Conservation (phyloP, 345 rosid species). For the Ceriops zippeliana region DNA sequence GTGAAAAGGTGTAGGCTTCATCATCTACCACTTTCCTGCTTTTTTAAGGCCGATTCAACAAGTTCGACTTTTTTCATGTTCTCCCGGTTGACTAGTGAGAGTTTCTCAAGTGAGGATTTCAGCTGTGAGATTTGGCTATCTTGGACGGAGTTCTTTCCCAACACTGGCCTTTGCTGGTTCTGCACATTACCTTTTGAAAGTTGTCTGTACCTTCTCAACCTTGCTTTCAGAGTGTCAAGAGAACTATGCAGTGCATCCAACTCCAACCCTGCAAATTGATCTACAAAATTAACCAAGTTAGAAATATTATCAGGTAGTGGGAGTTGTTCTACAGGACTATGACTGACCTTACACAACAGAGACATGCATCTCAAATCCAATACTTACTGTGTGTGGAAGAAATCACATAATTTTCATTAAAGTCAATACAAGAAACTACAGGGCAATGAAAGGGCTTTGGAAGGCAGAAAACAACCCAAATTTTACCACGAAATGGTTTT, state of each 20-base stretch:
- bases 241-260: slow-evolving; percentile 68
- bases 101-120: slow-evolving; percentile 59
- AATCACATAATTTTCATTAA: not conserved
- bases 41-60: slow-evolving; percentile 60
- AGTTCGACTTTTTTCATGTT: slow-evolving; percentile 60
- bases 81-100: slow-evolving; percentile 67
- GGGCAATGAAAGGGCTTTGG: not conserved
- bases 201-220: slow-evolving; percentile 48
- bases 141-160: slow-evolving; percentile 35
- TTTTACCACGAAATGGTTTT: not conserved
- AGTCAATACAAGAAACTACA: not conserved
- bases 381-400: not conserved
- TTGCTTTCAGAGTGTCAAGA: slow-evolving; percentile 59
- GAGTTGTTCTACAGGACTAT: not conserved
- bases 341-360: not conserved
- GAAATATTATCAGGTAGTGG: not conserved
- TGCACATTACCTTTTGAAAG: slow-evolving; percentile 33
- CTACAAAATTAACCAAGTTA: slow-evolving; percentile 37
- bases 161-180: slow-evolving; percentile 39
- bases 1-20: not conserved
- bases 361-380: not conserved
- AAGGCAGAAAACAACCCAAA: no score
- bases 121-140: slow-evolving; percentile 63
- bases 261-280: slow-evolving; percentile 59
- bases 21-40: slow-evolving; percentile 35